These are phyloP conservation scores for Phyllostachys edulis DNA, from an alignment of 176 grass and related monocot species.

Conservation along the genomic window DNA sequence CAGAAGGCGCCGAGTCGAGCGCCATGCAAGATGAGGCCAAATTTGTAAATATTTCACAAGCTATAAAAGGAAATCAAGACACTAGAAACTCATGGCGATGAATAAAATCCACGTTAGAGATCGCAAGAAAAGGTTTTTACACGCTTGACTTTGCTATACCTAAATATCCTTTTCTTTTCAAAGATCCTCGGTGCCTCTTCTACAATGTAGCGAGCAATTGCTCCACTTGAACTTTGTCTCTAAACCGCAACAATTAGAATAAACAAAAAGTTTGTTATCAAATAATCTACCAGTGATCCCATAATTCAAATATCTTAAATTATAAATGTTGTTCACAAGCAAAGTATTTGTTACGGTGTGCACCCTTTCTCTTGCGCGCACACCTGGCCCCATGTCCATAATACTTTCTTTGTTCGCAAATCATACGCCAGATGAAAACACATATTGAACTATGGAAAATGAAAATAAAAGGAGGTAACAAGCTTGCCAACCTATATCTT, in stretches of 20 bases:
- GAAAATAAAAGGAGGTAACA: background rate
- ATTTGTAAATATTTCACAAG: too few species aligned
- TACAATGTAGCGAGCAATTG: slow-evolving; percentile 78
- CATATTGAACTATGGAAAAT: too few species aligned
- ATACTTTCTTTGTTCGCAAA: background rate
- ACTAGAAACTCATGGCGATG: too few species aligned
- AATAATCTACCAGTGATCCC: background rate
- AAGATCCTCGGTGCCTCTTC: slow-evolving; percentile 53
- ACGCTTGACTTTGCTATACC: too few species aligned
- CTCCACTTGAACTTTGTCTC: slow-evolving; percentile 80
- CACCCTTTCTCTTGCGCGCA: background rate
- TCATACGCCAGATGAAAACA: too few species aligned
- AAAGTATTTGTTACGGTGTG: background rate
- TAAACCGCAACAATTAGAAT: slow-evolving; percentile 54
- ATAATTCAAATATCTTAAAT: slow-evolving; percentile 2
- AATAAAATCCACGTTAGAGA: too few species aligned
- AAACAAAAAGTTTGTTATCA: slow-evolving; percentile 18
- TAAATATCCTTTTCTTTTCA: too few species aligned
- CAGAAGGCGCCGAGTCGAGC: too few species aligned
- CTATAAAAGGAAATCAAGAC: too few species aligned
- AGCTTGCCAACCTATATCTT: too few species aligned
- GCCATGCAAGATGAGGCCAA: too few species aligned
- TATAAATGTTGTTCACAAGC: background rate
- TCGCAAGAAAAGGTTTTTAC: too few species aligned
- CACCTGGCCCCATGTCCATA: background rate